Evolutionary conservation across 768 basidiomycete species (phyloP), one percentile per base, ranked within the genome.

Genomic region (Kwoniella mangroviensis): DNA sequence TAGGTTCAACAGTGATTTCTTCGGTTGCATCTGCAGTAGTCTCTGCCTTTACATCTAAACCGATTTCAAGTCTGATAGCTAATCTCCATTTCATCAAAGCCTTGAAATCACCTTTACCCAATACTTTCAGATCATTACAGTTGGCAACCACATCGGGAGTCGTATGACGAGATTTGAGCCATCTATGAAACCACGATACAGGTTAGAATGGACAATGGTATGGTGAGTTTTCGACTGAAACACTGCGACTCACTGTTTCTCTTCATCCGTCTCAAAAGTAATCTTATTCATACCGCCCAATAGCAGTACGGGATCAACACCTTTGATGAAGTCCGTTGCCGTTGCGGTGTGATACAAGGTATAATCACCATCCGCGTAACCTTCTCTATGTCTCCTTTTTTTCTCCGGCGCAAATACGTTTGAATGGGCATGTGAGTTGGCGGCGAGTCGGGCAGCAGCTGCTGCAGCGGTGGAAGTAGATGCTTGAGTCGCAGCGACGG

Each of bases 71-170:
- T 34, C 97, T 90, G 41, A 98, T 85, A 5, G 89, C 88, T 53
- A 89, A 83, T 60, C 97, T 88, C 96, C 96, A 99, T 84, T 91
- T 98, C 68, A 98, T 86, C 65, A 99, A 84, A 10, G 87, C 79
- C 83, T 98, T 98, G 86, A 99, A 99, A 80, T 99, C 97, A 34
- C 95, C 92, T 84, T 98, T 99, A 42, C 97, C 97, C 42, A 99
- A 85, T 4, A 99, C 97, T 82, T 96, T 98, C 73, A 99, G 86
- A 86, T 99, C 97, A 22, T 90, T 88, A 74, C 90, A 91, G 81
- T 92, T 93, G n/a, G 87, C 86, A 80, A 89, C 88, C 72, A 98
- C 85, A 63, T 98, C 96, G 0, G 86, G 81, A 2, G 91, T 91
- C 22, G 93, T 97, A 67, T 90, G 84, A 59, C 88, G 86, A 60